Base-by-base conservation (phyloP, 352 stramenopile genomes). In the Phytophthora boehmeriae region DNA sequence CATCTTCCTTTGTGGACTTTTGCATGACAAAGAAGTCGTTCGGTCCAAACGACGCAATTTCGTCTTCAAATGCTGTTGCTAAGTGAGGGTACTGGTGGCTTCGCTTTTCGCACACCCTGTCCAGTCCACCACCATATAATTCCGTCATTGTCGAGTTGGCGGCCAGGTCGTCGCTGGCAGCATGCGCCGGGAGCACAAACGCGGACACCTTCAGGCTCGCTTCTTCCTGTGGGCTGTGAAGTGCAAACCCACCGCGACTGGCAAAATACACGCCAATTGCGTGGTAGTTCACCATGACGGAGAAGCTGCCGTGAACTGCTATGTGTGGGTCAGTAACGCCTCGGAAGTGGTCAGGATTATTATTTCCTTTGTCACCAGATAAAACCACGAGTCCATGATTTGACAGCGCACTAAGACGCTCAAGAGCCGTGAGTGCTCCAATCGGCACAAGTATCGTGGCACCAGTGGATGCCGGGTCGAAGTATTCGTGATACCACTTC, bases 21-120 rank as follows among this genome's bases (percentile, higher is more conserved):
- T 98, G 93, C 79, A 98, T 93, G 42, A 97, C 86, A 47, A 98
- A 98, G n/a, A 98, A 98, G 56, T 98, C 92, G 66, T 98, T 98
- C 3, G 95, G 93, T 2, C 94, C 93, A 62, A 98, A 98, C 5
- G 76, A 61, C 42, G 93, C 80, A 42, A 98, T 93, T 28, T 91
- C 76, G 49, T 96, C 86, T 19, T 88, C 70, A 65, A 97, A 98
- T 17, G 90, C 86, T 22, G 75, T 70, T 3, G 53, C 60, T 43
- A 97, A 63, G 45, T 92, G 66, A 0, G 90, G 88, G 36, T 94
- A 97, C 36, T 62, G 49, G 0, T 45, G 60, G 25, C 80, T 89
- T 8, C 90, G 80, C 23, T 82, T 66, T 28, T 68, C 70, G 30
- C 86, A 95, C 5, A 88, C 76, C 14, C 71, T 67, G 13, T 95